phyloP scores from a whole-genome alignment of 2,329 filamentous ascomycete species.

The Zasmidium citrigriseum region DNA sequence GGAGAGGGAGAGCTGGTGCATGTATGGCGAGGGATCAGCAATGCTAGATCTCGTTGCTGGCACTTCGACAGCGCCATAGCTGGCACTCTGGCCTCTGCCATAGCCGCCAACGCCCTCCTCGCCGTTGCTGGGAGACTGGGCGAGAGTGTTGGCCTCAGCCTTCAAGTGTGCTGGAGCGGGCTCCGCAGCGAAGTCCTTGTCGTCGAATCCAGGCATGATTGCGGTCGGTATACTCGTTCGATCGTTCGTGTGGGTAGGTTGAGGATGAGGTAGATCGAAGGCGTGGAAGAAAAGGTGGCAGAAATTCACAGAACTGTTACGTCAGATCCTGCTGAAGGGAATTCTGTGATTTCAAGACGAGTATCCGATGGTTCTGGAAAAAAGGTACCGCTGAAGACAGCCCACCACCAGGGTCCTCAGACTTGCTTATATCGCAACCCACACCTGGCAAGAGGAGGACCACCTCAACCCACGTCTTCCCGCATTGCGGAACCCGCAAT shows the following conservation, averaged over 20 bases:
- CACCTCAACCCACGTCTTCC: neutral
- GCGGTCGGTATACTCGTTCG: conserved; percentile 17
- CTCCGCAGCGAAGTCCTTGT: conserved; percentile 55
- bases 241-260: neutral
- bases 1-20: conserved; percentile 70
- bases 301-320: neutral
- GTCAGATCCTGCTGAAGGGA: neutral
- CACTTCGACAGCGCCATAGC: conserved; percentile 61
- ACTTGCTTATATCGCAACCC: conserved; percentile 6
- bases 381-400: neutral
- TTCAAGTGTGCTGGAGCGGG: conserved; percentile 39
- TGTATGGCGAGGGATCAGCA: conserved; percentile 67
- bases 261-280: neutral
- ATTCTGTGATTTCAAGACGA: neutral
- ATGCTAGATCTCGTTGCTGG: conserved; percentile 68
- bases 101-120: conserved; percentile 25
- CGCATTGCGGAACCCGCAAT: conserved; percentile 1
- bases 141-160: conserved; percentile 31
- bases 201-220: conserved; percentile 63
- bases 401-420: conserved; percentile 7
- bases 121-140: conserved; percentile 14
- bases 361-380: neutral
- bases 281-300: neutral
- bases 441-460: conserved; percentile 5
- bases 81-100: conserved; percentile 31